Base-by-base conservation (phyloP, 495 filamentous ascomycete species). In the Mycothermus thermophilus region DNA sequence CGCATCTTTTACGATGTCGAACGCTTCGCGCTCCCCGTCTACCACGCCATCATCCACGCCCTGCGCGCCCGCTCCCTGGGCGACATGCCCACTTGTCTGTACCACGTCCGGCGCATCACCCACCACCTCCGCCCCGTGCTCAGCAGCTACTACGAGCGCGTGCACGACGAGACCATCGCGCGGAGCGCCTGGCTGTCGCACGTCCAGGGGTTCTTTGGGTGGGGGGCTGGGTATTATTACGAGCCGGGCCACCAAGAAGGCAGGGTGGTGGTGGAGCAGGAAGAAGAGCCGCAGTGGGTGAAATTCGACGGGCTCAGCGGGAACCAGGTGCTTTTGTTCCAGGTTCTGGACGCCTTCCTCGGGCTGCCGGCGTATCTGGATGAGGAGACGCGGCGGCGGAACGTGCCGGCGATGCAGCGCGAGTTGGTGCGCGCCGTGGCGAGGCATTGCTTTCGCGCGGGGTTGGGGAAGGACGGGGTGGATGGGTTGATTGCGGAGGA, bases 231-330 rank as follows among this genome's bases (percentile, higher is more conserved):
- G 57, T 20, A 37, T 11, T 26, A 43, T n/a, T n/a, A n/a, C n/a
- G n/a, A n/a, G n/a, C n/a, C n/a, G n/a, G n/a, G n/a, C n/a, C n/a
- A n/a, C n/a, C n/a, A n/a, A n/a, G n/a, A n/a, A n/a, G n/a, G n/a
- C n/a, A n/a, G n/a, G n/a, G n/a, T n/a, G n/a, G n/a, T n/a, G n/a
- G n/a, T n/a, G 12, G 36, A 50, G 19, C 43, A 52, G 13, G 33
- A 1, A 31, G 12, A 44, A 46, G 28, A 46, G 47, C 5, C 13
- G 4, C 42, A 57, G 18, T 59, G 41, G 40, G 32, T 53, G 29
- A 53, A 60, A 27, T 66, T 55, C 36, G 58, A 67, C 38, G 64
- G 64, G 17, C 38, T 65, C 11, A 60, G 54, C 18, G 63, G 62
- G 3, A 64, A 58, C 30, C 58, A 67, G 17, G 43, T 59, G 7